Base-by-base conservation (phyloP, 2,329 filamentous ascomycete genomes). In the Lachnellula suecica region DNA sequence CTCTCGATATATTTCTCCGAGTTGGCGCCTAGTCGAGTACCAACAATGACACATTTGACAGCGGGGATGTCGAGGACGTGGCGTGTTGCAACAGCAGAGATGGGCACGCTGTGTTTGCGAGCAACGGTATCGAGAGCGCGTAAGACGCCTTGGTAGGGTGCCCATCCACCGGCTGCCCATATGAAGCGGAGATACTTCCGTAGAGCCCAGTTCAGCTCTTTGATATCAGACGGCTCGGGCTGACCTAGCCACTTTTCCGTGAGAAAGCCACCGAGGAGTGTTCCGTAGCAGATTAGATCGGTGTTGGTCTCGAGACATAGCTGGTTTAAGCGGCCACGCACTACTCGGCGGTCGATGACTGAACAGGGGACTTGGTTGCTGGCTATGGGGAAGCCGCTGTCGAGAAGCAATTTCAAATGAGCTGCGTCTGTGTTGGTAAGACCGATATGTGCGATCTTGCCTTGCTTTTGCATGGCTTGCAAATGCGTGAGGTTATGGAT, bases 141-240 rank as follows among this genome's bases (percentile, higher is more conserved):
- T 6, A 56, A 27, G 5, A 56, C 51, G 15, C 8, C 13, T 47
- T 55, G 52, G 20, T 43, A 58, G 3, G 22, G 27, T n/a, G 70
- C 68, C 20, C 62, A 58, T 4, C 69, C 68, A 0, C 62, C 49
- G 1, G 63, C 59, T 5, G 66, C 63, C 5, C 54, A 34, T 31
- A 71, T 71, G 52, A 72, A 71, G 25, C 69, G 68, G 8, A 71
- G 58, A 42, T 72, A 71, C 44, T 72, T 67, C 20, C 62, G 56
- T 20, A 68, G 51, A 52, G 65, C 67, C 62, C 61, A 66, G 40
- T 68, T 68, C 24, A 68, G 47, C 4, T 22, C 41, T 11, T 59
- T 27, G 2, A 44, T 34, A 24, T 62, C 53, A 24, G 46, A 13
- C 6, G 63, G 65, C 46, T 68, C 64, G 1, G 58, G 51, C 25